Percentiles rank a stretch among this genome's conserved stretches.
These are phyloP conservation scores for Eimeria tenella DNA, from an alignment of 169 alveolate species.

Conservation along the genomic window DNA sequence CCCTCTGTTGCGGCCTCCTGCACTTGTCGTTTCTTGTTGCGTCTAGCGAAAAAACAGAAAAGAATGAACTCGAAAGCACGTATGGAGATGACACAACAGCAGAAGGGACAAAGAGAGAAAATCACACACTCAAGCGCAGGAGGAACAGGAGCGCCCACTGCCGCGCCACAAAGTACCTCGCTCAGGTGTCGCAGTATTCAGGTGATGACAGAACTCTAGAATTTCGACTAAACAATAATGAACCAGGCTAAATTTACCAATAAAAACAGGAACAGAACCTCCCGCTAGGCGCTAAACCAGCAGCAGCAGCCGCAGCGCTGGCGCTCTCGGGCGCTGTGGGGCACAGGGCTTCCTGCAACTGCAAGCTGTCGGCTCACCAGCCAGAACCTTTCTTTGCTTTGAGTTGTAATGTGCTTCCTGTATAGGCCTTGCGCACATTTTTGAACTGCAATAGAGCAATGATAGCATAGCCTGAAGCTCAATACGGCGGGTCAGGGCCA, in stretches of 20 bases:
- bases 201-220: background rate
- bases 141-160: slow-evolving; percentile 23
- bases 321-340: slow-evolving; percentile 72
- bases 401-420: too few relatives aligned
- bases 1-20: slow-evolving; percentile 16
- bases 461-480: too few relatives aligned
- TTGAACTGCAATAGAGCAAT: too few relatives aligned
- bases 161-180: slow-evolving; percentile 21
- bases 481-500: too few relatives aligned
- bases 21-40: slow-evolving; percentile 6
- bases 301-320: slow-evolving; percentile 38
- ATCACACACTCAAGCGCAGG: slow-evolving; percentile 47
- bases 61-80: background rate
- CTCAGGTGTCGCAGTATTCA: slow-evolving; percentile 3
- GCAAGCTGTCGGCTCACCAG: background rate
- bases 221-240: background rate
- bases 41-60: slow-evolving; percentile 2
- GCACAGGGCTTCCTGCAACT: slow-evolving; percentile 61
- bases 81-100: slow-evolving; percentile 16
- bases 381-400: background rate
- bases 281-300: slow-evolving; percentile 11
- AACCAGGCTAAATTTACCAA: background rate
- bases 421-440: too few relatives aligned
- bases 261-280: background rate
- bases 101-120: background rate